Percentiles rank a stretch among this genome's conserved stretches.
phyloP scores from a whole-genome alignment of 2,329 filamentous ascomycete genomes.

The Botrytis fabae region DNA sequence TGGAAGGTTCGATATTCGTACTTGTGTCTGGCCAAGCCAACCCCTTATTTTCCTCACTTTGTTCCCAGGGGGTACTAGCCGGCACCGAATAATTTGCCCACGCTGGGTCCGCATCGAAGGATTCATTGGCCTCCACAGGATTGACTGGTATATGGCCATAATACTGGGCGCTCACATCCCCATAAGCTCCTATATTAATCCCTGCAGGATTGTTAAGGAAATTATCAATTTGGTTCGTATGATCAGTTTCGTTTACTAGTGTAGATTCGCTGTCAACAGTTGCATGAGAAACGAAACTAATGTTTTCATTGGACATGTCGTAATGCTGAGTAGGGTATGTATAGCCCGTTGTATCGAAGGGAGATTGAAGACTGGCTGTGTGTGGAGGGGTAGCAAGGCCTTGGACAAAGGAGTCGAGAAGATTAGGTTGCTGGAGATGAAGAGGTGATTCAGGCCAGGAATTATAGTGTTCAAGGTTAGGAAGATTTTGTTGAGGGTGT shows the following conservation, averaged over 20 bases:
- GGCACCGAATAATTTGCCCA: constrained; percentile 12
- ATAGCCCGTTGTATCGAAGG: constrained; percentile 30
- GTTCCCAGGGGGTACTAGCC: not conserved
- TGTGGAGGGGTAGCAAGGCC: constrained; percentile 59
- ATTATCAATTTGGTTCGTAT: constrained; percentile 5
- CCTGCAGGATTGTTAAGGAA: not conserved
- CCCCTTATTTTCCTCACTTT: constrained; percentile 1
- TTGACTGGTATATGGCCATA: constrained; percentile 6
- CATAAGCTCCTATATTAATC: constrained; percentile 5
- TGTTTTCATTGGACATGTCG: constrained; percentile 34
- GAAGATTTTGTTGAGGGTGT: constrained; percentile 45
- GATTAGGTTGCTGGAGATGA: constrained; percentile 36
- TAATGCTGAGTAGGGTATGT: constrained; percentile 26
- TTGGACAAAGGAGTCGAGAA: constrained; percentile 53
- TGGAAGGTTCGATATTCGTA: not conserved
- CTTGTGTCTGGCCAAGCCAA: constrained; percentile 19
- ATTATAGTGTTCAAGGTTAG: constrained; percentile 56
- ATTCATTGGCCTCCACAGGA: not conserved
- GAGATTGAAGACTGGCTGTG: constrained; percentile 50
- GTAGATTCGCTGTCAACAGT: constrained; percentile 36
- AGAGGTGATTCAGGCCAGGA: constrained; percentile 47
- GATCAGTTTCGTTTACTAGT: constrained; percentile 8
- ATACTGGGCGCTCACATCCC: not conserved
- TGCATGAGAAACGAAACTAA: constrained; percentile 44
- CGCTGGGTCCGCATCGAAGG: constrained; percentile 8